These are phyloP conservation scores for Urochloa ruziziensis DNA, from an alignment of 176 grass and related monocot genomes.

Conservation along the genomic window DNA sequence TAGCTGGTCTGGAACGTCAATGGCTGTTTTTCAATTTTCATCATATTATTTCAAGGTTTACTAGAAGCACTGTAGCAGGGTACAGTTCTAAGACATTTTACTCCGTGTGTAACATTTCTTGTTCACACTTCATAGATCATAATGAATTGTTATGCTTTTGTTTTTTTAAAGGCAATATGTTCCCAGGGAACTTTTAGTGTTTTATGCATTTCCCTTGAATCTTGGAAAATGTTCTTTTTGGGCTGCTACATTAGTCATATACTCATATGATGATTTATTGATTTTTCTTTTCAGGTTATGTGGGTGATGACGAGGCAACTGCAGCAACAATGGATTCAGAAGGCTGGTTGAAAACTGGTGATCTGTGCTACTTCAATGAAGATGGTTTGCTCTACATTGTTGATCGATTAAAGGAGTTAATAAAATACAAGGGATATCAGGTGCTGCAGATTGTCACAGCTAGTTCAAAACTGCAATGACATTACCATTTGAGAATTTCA, in stretches of 20 bases:
- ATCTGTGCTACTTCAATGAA: constrained; percentile 70
- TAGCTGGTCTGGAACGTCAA: background rate
- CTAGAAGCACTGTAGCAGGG: too few relatives aligned
- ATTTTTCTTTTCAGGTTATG: constrained; percentile 45
- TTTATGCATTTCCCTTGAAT: background rate
- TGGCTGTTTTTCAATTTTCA: too few relatives aligned
- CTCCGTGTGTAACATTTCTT: background rate
- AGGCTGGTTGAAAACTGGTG: constrained; percentile 75
- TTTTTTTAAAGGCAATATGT: background rate
- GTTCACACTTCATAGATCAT: background rate
- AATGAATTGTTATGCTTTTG: background rate
- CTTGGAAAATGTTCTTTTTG: background rate
- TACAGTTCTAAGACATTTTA: background rate
- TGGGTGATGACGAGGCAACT: constrained; percentile 52
- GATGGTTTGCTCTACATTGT: constrained; percentile 69
- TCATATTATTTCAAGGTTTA: background rate
- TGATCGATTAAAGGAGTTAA: constrained; percentile 76
- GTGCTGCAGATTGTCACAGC: constrained; percentile 13
- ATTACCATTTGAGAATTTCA: background rate
- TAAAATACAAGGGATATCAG: constrained; percentile 83
- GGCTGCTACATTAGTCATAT: background rate
- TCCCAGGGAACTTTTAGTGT: background rate
- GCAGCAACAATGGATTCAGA: constrained; percentile 43
- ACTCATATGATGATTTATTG: too few relatives aligned
- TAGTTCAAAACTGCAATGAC: background rate